Base-by-base conservation (phyloP, 2,329 filamentous ascomycete species). In the Sclerotinia trifoliorum region DNA sequence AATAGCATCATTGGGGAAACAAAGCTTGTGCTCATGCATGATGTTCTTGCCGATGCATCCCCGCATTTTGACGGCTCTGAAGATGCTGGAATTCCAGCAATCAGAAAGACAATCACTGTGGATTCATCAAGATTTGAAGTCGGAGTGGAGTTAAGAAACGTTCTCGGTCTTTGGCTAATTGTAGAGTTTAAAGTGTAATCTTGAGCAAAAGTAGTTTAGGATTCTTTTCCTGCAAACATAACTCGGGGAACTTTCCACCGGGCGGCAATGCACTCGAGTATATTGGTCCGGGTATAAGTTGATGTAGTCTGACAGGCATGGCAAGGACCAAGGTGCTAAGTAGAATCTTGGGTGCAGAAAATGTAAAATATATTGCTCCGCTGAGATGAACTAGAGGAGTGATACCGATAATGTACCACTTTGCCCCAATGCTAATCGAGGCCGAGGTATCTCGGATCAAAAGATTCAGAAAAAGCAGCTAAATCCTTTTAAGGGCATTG, bases 191-290 rank as follows among this genome's bases (percentile, higher is more conserved):
- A 29, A 61, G 54, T 11, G 35, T 62, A 21, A 26, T 62, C 24
- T 67, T 19, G 24, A 8, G n/a, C 4, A 42, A n/a, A 51, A 26
- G 42, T 3, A 42, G 19, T 60, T 66, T n/a, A n/a, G 13, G 17
- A 52, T 10, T 35, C 35, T 35, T 56, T n/a, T 19, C 35, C 21
- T 42, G 32, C 35, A 24, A 56, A 52, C 26, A 63, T 11, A 24
- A 54, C 48, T 67, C 57, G 65, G 65, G 24, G 48, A 63, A 63
- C 57, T 67, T 63, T 63, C 65, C 19, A 67, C 57, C 65, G 65
- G 61, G 42, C 29, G 39, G 24, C 24, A 54, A 54, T 49, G n/a
- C 24, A 24, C 39, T 42, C 15, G 39, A 42, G 39, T 49, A 49
- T 51, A 26, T 51, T 26, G n/a, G n/a, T 63, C 29, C 5, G 46